A percentile compares a stretch with the other conserved stretches of the same genome.
phyloP scores from a whole-genome alignment of 345 rosid genomes.

The Hibiscus mutabilis region DNA sequence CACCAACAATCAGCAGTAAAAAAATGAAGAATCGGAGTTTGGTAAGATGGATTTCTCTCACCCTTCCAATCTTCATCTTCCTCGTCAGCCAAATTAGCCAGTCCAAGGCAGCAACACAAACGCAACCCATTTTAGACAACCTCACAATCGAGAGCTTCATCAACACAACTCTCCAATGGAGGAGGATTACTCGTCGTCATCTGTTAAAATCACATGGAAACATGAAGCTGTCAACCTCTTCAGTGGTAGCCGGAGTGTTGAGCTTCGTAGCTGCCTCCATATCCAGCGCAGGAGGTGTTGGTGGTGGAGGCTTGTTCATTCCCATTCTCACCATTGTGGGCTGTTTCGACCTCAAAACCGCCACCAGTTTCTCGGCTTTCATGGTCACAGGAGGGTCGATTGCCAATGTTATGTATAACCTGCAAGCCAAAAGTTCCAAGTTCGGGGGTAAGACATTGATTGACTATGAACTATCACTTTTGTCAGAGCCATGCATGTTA shows the following conservation, averaged over 20 bases:
- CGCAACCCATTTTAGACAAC: slow-evolving; percentile 10
- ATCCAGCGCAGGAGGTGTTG: not conserved
- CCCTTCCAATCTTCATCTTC: slow-evolving; percentile 21
- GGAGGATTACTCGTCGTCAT: not conserved
- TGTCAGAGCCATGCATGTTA: slow-evolving; percentile 82
- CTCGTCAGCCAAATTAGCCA: not conserved
- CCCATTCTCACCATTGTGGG: not conserved
- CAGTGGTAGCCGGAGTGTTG: slow-evolving; percentile 39
- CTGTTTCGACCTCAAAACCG: slow-evolving; percentile 25
- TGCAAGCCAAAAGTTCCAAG: slow-evolving; percentile 32
- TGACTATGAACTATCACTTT: slow-evolving; percentile 66
- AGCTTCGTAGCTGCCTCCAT: slow-evolving; percentile 63
- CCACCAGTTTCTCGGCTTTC: slow-evolving; percentile 78
- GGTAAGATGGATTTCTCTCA: slow-evolving; percentile 13
- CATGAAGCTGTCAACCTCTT: slow-evolving; percentile 31
- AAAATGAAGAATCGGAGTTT: slow-evolving; percentile 11
- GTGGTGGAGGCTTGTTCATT: not conserved
- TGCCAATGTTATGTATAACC: slow-evolving; percentile 58
- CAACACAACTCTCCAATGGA: slow-evolving; percentile 31
- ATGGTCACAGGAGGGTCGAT: slow-evolving; percentile 89
- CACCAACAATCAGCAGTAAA: not conserved
- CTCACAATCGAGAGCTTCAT: slow-evolving; percentile 11
- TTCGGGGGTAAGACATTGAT: slow-evolving; percentile 40
- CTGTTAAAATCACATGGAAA: slow-evolving; percentile 20
- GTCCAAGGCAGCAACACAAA: slow-evolving; percentile 20